Base-by-base conservation (phyloP, 2,329 filamentous ascomycete genomes). In the Claviceps citrina region DNA sequence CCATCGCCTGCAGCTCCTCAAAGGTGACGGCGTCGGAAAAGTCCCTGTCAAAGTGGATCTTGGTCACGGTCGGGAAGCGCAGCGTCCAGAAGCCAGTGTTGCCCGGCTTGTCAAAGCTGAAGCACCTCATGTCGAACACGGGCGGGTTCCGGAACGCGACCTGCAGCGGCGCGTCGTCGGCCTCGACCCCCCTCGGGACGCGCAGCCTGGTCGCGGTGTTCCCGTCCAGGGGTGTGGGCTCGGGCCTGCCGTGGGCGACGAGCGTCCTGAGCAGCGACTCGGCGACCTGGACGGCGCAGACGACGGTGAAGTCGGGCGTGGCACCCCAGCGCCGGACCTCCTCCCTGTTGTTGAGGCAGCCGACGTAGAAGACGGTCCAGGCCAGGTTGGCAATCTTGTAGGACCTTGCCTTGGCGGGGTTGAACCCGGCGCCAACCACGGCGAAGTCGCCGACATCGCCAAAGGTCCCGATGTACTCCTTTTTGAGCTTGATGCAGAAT, bases 361-460 rank as follows among this genome's bases (percentile, higher is more conserved):
- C 86, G 13, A 93, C 59, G 51, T 81, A 78, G 51, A 93, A 93
- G 38, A 83, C 76, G 3, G 84, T 93, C 79, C 81, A 93, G 40
- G 70, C 68, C 32, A 83, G 52, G 15, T 67, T 65, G 5, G 64
- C 62, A 3, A 78, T 56, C 4, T 63, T 58, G 36, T 74, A 70
- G 7, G 67, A 63, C 34, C 65, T 67, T 7, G 78, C 81, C 45
- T 76, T 72, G 37, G 67, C 63, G 3, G 79, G 62, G 47, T 85
- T 73, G 49, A 81, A 86, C 15, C 75, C 74, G 5, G 76, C 86
- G 0, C 84, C 86, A 3, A 94, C 64, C 2, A 89, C 68, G 2
- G 81, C 78, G 53, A 94, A 83, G 55, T 94, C 87, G 8, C 82
- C 82, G 24, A 85, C 75, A 44, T 93, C 86, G 1, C 85, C 84